Conservation (phyloP, 2,329 filamentous ascomycete species). For the Hymenoscyphus fructigenus region DNA sequence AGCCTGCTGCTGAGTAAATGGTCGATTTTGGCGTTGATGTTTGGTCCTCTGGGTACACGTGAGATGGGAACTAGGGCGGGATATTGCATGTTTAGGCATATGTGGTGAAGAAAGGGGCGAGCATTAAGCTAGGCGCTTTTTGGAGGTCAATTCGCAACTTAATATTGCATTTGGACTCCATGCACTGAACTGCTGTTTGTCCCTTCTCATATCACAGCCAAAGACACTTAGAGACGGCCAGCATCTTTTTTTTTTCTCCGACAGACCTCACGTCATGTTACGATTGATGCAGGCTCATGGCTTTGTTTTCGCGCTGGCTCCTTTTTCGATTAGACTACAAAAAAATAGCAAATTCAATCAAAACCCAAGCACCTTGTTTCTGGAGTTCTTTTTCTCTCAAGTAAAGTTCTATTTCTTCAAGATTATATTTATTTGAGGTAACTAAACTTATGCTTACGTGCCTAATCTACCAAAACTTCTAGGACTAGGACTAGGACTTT, state of each 20-base stretch:
- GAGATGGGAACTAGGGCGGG: conserved; percentile 30
- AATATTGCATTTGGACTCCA: conserved; percentile 36
- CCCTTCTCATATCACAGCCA: conserved; percentile 25
- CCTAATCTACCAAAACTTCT: not conserved
- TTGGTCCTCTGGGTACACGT: conserved; percentile 34
- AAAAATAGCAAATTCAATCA: conserved; percentile 35
- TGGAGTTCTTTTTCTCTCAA: not conserved
- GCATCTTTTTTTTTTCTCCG: conserved; percentile 23
- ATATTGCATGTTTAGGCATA: conserved; percentile 34
- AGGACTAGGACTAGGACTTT: too few relatives aligned
- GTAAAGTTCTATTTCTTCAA: not conserved
- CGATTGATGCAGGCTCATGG: conserved; percentile 20
- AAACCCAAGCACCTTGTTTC: conserved; percentile 12
- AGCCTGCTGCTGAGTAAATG: conserved; percentile 37
- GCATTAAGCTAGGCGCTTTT: conserved; percentile 28
- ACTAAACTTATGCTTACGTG: not conserved
- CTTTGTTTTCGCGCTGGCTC: conserved; percentile 22
- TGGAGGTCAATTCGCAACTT: conserved; percentile 34
- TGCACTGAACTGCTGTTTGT: conserved; percentile 31
- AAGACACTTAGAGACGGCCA: conserved; percentile 18
- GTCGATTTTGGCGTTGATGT: conserved; percentile 36
- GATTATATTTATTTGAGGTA: not conserved
- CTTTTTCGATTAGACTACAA: conserved; percentile 32
- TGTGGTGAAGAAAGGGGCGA: conserved; percentile 29
- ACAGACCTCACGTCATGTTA: conserved; percentile 17